Evolutionary conservation across 2,329 filamentous ascomycete species (phyloP).

Genomic region (Pestalotiopsis sp.): DNA sequence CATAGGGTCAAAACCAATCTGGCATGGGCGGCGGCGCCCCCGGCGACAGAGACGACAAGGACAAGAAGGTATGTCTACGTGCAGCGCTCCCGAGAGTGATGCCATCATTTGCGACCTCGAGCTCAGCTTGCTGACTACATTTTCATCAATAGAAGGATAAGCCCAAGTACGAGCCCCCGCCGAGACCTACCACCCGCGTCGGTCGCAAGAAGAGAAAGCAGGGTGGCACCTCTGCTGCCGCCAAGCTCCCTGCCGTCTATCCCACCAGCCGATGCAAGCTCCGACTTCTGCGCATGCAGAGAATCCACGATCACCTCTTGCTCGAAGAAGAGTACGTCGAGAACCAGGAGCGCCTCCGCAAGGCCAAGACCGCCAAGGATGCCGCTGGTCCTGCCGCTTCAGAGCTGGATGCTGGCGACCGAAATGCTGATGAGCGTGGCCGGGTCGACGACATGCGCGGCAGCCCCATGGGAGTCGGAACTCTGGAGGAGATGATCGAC

Average conservation of each 20-base stretch:
- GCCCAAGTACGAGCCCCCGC: slow-evolving; percentile 99
- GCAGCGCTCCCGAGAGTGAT: neutral
- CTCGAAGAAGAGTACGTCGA: slow-evolving; percentile 99
- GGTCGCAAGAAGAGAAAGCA: slow-evolving; percentile 98
- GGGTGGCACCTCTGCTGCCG: slow-evolving; percentile 88
- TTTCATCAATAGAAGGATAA: slow-evolving; percentile 82
- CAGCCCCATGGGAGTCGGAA: slow-evolving; percentile 97
- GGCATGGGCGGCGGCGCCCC: slow-evolving; percentile 77
- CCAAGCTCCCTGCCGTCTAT: slow-evolving; percentile 92
- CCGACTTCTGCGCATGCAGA: slow-evolving; percentile 95
- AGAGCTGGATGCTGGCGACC: slow-evolving; percentile 76
- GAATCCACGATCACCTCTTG: slow-evolving; percentile 94
- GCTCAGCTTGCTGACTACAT: slow-evolving; percentile 10
- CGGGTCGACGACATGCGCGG: slow-evolving; percentile 98
- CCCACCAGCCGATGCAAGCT: slow-evolving; percentile 98
- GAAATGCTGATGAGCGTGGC: slow-evolving; percentile 91
- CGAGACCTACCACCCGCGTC: slow-evolving; percentile 93
- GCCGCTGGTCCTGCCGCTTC: slow-evolving; percentile 63
- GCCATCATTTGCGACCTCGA: neutral
- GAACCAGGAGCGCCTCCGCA: slow-evolving; percentile 95
- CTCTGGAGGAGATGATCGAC: slow-evolving; percentile 97
- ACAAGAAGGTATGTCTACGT: slow-evolving; percentile 78
- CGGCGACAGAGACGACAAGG: slow-evolving; percentile 82
- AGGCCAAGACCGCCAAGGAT: slow-evolving; percentile 82
- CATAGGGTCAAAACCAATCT: slow-evolving; percentile 81